Evolutionary conservation across 306 rosid genomes (phyloP).

Genomic region (Rubus idaeus): DNA sequence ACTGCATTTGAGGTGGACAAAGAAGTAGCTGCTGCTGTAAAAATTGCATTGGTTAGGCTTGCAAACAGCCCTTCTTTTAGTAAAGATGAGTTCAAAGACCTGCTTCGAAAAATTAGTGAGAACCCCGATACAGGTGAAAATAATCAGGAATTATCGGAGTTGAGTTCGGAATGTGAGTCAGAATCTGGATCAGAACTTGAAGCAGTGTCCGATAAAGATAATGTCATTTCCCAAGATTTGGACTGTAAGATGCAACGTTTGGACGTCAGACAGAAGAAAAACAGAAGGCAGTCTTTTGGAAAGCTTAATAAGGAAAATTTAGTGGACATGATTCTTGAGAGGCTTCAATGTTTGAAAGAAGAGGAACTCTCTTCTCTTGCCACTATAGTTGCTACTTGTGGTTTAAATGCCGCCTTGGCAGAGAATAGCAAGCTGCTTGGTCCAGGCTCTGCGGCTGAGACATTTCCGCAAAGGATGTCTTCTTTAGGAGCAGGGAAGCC

Average conservation of each 20-base stretch:
- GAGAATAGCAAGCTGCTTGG: constrained; percentile 56
- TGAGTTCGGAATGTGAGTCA: constrained; percentile 58
- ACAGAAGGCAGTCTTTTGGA: constrained; percentile 59
- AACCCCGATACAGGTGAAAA: constrained; percentile 67
- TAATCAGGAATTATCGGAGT: constrained; percentile 42
- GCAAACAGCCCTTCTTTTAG: constrained; percentile 64
- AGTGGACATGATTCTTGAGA: constrained; percentile 66
- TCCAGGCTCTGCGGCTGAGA: constrained; percentile 38
- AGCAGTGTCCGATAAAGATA: constrained; percentile 34
- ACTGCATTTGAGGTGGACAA: constrained; percentile 91
- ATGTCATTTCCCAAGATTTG: constrained; percentile 32
- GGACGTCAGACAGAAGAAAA: constrained; percentile 44
- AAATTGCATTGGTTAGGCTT: constrained; percentile 69
- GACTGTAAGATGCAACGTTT: constrained; percentile 43
- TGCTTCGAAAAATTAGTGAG: constrained; percentile 74
- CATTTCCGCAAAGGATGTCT: constrained; percentile 49
- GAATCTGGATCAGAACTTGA: constrained; percentile 57
- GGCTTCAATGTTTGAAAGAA: constrained; percentile 84
- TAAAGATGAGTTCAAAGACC: constrained; percentile 69
- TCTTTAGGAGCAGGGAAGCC: constrained; percentile 40
- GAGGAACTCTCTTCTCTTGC: constrained; percentile 90
- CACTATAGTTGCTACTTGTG: constrained; percentile 89
- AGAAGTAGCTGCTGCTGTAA: constrained; percentile 92
- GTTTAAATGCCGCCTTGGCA: constrained; percentile 82
- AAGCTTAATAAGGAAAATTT: constrained; percentile 50